phyloP scores from a whole-genome alignment of 2,329 filamentous ascomycete genomes.

The Raffaelea albimanens region DNA sequence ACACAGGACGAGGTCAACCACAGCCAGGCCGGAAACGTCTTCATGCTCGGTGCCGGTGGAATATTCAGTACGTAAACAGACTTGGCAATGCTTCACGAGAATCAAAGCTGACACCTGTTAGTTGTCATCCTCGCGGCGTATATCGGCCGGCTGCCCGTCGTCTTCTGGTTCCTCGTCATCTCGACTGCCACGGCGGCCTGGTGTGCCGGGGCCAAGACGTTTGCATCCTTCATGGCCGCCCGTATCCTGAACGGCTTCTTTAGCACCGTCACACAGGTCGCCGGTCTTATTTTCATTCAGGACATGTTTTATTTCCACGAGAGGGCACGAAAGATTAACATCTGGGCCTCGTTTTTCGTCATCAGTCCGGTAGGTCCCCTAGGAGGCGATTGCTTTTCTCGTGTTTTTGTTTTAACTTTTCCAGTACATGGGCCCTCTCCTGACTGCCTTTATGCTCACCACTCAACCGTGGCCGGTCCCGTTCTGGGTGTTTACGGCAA shows the following conservation, averaged over 20 bases:
- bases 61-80: conserved; percentile 27
- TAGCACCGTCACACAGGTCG: conserved; percentile 32
- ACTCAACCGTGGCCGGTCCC: conserved; percentile 33
- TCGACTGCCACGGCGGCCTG: conserved; percentile 29
- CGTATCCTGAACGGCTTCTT: conserved; percentile 40
- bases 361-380: conserved; percentile 4
- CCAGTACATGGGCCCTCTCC: conserved; percentile 36
- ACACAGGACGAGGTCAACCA: conserved; percentile 39
- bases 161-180: conserved; percentile 30
- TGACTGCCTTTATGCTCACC: conserved; percentile 39
- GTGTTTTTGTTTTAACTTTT: background rate
- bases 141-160: conserved; percentile 33
- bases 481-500: conserved; percentile 37
- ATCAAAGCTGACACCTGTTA: no score
- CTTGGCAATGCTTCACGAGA: no score
- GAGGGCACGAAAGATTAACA: conserved; percentile 37
- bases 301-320: conserved; percentile 54
- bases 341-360: conserved; percentile 29
- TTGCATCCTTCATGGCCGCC: conserved; percentile 37
- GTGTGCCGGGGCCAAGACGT: conserved; percentile 33
- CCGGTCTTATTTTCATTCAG: conserved; percentile 42
- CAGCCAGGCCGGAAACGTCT: conserved; percentile 40
- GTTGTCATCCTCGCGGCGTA: conserved; percentile 31
- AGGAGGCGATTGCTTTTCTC: conserved; percentile 18
- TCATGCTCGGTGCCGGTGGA: conserved; percentile 36